Evolutionary conservation across 768 basidiomycete genomes (phyloP).

Genomic region (Astraeus odoratus): DNA sequence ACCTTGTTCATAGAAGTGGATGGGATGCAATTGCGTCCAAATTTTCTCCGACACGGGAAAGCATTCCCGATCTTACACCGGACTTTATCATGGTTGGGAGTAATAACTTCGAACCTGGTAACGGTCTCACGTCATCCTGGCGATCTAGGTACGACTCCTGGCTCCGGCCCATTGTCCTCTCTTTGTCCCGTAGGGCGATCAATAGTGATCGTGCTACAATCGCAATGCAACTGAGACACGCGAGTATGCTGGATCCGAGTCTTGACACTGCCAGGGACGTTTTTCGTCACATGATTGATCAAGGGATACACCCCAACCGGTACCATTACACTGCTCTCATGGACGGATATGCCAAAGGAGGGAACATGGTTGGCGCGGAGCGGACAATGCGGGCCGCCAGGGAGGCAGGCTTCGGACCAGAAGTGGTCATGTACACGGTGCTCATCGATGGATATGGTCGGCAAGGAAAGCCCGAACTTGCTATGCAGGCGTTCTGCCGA

Average conservation of each 20-base stretch:
- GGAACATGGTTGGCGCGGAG: conserved; percentile 53
- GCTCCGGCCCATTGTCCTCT: conserved; percentile 37
- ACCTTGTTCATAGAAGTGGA: conserved; percentile 34
- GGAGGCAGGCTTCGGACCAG: conserved; percentile 45
- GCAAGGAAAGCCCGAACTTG: conserved; percentile 46
- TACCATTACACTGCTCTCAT: conserved; percentile 73
- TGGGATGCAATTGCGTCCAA: conserved; percentile 39
- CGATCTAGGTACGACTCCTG: conserved; percentile 25
- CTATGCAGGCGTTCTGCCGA: conserved; percentile 47
- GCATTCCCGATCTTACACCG: conserved; percentile 5
- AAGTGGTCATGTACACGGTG: conserved; percentile 69
- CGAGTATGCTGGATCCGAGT: conserved; percentile 48
- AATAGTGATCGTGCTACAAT: conserved; percentile 52
- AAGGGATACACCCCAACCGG: conserved; percentile 64
- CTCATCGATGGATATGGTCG: conserved; percentile 67
- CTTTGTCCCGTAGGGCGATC: conserved; percentile 40
- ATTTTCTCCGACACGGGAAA: conserved; percentile 29
- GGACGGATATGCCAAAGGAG: conserved; percentile 58
- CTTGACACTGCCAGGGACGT: conserved; percentile 43
- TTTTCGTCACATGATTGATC: conserved; percentile 53
- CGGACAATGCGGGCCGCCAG: conserved; percentile 47
- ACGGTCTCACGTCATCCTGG: conserved; percentile 34
- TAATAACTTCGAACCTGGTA: conserved; percentile 41
- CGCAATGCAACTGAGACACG: conserved; percentile 56
- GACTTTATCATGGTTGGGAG: conserved; percentile 14